These are phyloP conservation scores for Colletotrichum sp. DNA, from an alignment of 2,329 filamentous ascomycete species.

Conservation along the genomic window DNA sequence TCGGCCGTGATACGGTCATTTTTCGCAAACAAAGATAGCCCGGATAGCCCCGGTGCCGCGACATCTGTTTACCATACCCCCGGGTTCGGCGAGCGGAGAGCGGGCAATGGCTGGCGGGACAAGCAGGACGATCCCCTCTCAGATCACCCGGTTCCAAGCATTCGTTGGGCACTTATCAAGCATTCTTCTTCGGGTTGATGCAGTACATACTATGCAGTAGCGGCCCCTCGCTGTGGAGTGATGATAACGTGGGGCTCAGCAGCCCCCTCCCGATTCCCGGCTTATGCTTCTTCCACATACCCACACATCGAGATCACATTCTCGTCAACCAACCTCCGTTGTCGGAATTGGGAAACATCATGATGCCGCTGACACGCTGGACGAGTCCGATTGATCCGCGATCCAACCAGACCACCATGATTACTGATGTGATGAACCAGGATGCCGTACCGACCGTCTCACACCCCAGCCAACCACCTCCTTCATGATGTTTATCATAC, in stretches of 20 bases:
- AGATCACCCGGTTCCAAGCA: not conserved
- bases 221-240: not conserved
- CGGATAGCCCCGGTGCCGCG: not conserved
- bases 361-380: not conserved
- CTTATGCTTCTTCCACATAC: not conserved
- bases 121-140: not conserved
- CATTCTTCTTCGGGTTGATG: not conserved
- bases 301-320: not conserved
- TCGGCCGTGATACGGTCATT: not conserved
- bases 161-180: not conserved
- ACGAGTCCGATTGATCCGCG: not conserved
- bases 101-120: not conserved
- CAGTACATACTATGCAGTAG: not conserved
- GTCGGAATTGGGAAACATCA: not conserved
- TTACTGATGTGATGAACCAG: not conserved
- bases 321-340: not conserved
- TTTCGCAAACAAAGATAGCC: not conserved
- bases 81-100: not conserved
- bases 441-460: not conserved
- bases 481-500: not conserved
- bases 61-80: not conserved
- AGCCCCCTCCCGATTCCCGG: not conserved
- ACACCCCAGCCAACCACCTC: not conserved
- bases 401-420: not conserved
- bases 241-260: not conserved